Base-by-base conservation (phyloP, 2,329 filamentous ascomycete species). In the Diplodia mutila region DNA sequence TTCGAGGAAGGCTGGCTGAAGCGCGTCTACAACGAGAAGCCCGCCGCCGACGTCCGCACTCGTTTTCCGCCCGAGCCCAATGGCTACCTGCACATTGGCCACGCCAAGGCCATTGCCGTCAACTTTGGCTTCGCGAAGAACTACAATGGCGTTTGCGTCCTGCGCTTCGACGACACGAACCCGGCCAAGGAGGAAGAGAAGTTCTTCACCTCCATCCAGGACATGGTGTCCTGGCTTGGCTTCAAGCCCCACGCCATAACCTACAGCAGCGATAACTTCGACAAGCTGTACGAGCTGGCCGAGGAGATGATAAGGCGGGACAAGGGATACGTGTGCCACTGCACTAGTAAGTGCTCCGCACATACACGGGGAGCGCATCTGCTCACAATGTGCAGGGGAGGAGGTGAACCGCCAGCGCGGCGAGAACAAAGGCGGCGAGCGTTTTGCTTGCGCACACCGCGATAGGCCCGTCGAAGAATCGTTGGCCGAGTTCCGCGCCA, bases 131-230 rank as follows among this genome's bases (percentile, higher is more conserved):
- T 97, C 77, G 94, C 95, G 16, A 88, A 87, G 75, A 89, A 90
- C 75, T 91, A 97, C 76, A 91, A 90, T 42, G 94, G 94, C 68
- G 84, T 89, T 69, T 91, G 88, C 79, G 90, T 90, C 75, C 80
- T 93, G 69, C 86, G 94, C 73, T 97, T 92, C 78, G 95, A 98
- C 77, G 95, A 98, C 74, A 98, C 95, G 16, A 98, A 98, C 78
- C 95, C 95, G 1, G 92, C 94, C 71, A 92, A 91, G 55, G 95
- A 98, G 78, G 91, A 97, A 77, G 92, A 97, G 79, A 86, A 90
- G 68, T 98, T 94, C 80, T 96, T 96, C 76, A 87, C 86, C 12
- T 91, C 92, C n/a, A 98, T 98, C 72, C 84, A 92, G 74, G 93
- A 97, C 70, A 93, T 94, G 76, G 86, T 97, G 61, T 81, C 85